These are phyloP conservation scores for Elsinoe australis DNA, from an alignment of 2,329 filamentous ascomycete genomes.

Conservation along the genomic window DNA sequence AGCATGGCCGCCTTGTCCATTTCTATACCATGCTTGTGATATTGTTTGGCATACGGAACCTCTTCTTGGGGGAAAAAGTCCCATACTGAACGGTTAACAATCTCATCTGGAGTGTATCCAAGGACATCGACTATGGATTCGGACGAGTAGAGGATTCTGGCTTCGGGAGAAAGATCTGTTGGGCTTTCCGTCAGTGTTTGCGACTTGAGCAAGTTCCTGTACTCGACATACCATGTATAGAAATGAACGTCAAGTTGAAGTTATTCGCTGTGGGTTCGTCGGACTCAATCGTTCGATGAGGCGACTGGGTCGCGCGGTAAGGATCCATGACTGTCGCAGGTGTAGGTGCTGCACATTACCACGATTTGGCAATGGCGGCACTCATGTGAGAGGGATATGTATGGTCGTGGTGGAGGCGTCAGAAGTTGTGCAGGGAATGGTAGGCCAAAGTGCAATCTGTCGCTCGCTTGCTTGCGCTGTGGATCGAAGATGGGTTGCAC, in stretches of 20 bases:
- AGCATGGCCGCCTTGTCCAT: constrained; percentile 80
- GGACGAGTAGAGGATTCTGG: constrained; percentile 73
- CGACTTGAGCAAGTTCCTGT: background rate
- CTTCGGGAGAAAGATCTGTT: constrained; percentile 64
- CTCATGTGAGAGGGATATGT: background rate
- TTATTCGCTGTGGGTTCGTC: constrained; percentile 15
- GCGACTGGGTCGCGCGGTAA: constrained; percentile 6
- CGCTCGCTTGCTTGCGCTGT: background rate
- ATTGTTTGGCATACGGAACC: constrained; percentile 61
- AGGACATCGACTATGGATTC: constrained; percentile 78
- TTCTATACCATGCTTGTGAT: constrained; percentile 65
- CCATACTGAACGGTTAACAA: constrained; percentile 69
- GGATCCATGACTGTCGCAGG: constrained; percentile 4
- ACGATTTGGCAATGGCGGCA: constrained; percentile 6
- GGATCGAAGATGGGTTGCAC: background rate
- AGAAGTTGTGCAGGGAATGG: constrained; percentile 1
- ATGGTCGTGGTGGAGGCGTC: background rate
- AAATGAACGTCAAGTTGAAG: constrained; percentile 62
- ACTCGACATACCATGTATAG: constrained; percentile 67
- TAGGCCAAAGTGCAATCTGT: background rate
- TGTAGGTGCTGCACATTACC: constrained; percentile 15
- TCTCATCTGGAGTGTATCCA: constrained; percentile 68
- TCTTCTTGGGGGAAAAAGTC: constrained; percentile 82
- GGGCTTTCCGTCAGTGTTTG: background rate
- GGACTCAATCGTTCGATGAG: background rate